These are phyloP conservation scores for Rosa chinensis DNA, from an alignment of 306 rosid species.

Conservation along the genomic window DNA sequence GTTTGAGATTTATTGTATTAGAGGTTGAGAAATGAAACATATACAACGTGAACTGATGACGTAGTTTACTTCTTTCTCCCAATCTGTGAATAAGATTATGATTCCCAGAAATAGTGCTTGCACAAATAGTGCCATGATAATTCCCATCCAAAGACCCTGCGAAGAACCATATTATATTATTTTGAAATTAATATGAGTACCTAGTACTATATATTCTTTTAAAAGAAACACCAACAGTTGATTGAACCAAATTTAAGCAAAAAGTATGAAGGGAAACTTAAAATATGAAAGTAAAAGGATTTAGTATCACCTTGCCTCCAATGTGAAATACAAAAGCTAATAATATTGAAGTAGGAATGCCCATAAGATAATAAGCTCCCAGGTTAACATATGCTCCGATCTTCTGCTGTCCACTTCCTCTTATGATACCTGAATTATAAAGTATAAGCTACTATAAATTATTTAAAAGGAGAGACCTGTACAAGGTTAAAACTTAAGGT, in stretches of 20 bases:
- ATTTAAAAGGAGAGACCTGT: slow-evolving; percentile 1
- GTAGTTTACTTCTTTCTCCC: slow-evolving; percentile 19
- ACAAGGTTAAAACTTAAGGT: too few relatives aligned
- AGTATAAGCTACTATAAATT: slow-evolving; percentile 33
- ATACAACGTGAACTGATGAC: too few relatives aligned
- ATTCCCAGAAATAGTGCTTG: slow-evolving; percentile 22
- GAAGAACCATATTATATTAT: not conserved
- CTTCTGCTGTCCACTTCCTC: too few relatives aligned
- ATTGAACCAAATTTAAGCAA: not conserved
- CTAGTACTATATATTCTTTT: not conserved
- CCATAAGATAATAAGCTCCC: too few relatives aligned
- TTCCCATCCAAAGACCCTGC: slow-evolving; percentile 40
- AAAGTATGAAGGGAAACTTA: not conserved
- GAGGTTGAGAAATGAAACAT: too few relatives aligned
- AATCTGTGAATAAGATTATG: slow-evolving; percentile 18
- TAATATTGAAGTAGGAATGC: slow-evolving; percentile 18
- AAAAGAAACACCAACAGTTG: not conserved
- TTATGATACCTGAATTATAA: slow-evolving; percentile 26
- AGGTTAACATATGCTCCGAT: too few relatives aligned
- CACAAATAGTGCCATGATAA: slow-evolving; percentile 16
- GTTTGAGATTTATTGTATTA: too few relatives aligned
- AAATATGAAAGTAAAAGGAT: not conserved
- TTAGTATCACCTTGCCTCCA: slow-evolving; percentile 35
- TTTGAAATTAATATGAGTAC: too few relatives aligned
- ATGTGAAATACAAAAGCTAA: slow-evolving; percentile 34